Percentiles rank a stretch among this genome's conserved stretches.
Conservation (phyloP, 352 stramenopile genomes). For the Phytopythium mirpurense region DNA sequence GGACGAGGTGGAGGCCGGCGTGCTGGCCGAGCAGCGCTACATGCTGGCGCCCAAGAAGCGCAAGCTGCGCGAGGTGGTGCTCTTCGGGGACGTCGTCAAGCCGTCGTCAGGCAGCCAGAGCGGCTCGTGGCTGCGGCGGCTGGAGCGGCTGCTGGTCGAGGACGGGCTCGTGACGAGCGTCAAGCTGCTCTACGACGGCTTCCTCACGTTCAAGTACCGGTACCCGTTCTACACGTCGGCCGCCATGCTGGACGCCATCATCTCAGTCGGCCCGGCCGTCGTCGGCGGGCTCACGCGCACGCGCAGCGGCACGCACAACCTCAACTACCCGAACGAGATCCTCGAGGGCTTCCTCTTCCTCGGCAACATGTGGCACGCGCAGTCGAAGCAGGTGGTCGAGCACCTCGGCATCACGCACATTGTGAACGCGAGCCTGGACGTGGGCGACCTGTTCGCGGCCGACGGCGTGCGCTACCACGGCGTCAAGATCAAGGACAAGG, state of each 20-base stretch:
- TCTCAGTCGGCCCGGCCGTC: slow-evolving; percentile 17
- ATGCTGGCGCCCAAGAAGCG: slow-evolving; percentile 68
- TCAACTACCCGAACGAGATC: slow-evolving; percentile 88
- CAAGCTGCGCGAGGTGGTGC: slow-evolving; percentile 74
- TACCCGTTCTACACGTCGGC: slow-evolving; percentile 84
- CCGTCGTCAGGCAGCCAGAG: slow-evolving; percentile 14
- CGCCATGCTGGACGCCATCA: slow-evolving; percentile 59
- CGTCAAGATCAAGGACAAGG: slow-evolving; percentile 78
- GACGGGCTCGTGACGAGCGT: slow-evolving; percentile 74
- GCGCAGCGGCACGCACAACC: slow-evolving; percentile 78
- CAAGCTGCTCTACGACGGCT: slow-evolving; percentile 72
- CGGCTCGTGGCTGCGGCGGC: slow-evolving; percentile 47
- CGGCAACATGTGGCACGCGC: slow-evolving; percentile 87
- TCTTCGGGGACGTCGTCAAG: slow-evolving; percentile 71
- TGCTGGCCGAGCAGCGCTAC: slow-evolving; percentile 65
- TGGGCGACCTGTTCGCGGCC: slow-evolving; percentile 67
- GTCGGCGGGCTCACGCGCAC: slow-evolving; percentile 47
- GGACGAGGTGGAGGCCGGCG: slow-evolving; percentile 41
- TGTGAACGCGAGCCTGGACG: slow-evolving; percentile 76
- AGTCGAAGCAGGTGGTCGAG: slow-evolving; percentile 66
- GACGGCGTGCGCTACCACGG: slow-evolving; percentile 69
- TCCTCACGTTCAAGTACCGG: slow-evolving; percentile 78
- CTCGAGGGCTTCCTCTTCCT: slow-evolving; percentile 83
- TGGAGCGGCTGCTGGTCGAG: slow-evolving; percentile 64
- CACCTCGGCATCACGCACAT: slow-evolving; percentile 84